Base-by-base conservation (phyloP, 1,284 basidiomycete genomes). In the Heterobasidion occidentale region DNA sequence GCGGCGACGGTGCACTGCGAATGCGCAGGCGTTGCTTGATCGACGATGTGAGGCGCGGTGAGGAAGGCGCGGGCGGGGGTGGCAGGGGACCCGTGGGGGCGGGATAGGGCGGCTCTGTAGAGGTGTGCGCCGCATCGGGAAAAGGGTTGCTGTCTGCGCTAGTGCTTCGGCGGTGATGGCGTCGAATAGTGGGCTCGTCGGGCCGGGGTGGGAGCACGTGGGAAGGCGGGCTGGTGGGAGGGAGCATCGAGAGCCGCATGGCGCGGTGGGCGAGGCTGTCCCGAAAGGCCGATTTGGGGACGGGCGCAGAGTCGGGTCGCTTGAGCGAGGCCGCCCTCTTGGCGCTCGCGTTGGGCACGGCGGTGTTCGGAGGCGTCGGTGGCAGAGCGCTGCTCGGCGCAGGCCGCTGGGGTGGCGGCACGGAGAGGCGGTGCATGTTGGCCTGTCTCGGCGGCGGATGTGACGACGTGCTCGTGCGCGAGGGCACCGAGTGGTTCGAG, bases 381-480 rank as follows among this genome's bases (percentile, higher is more conserved):
- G 87, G 86, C 11, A 85, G 78, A 8, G 87, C 85, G 55, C 76
- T 77, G 17, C 75, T 83, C 0, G 87, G 87, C 6, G 84, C 79
- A 38, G 87, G 87, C 11, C 84, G 80, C 52, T 78, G 79, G 3
- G 87, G 86, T 9, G 84, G 84, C 2, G 84, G 84, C 66, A 85
- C 76, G 5, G 84, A 86, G 36, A 73, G 65, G 48, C 86, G 75
- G 66, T n/a, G 67, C 60, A 61, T 57, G 51, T 17, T 56, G 54
- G 47, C 47, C n/a, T 27, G n/a, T 12, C 14, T 12, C 47, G 47
- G n/a, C 47, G 47, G n/a, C 15, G 12, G 47, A 27, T 27, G 14
- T 6, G 47, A 49, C 12, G 47, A 49, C 7, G 47, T 27, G 14
- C 42, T 45, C 42, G 12, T 14, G 42, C 42, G 12, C 42, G 42